Percentiles rank a stretch among this genome's conserved stretches.
phyloP scores from a whole-genome alignment of 208 protist species.

The Crithidia bombi region DNA sequence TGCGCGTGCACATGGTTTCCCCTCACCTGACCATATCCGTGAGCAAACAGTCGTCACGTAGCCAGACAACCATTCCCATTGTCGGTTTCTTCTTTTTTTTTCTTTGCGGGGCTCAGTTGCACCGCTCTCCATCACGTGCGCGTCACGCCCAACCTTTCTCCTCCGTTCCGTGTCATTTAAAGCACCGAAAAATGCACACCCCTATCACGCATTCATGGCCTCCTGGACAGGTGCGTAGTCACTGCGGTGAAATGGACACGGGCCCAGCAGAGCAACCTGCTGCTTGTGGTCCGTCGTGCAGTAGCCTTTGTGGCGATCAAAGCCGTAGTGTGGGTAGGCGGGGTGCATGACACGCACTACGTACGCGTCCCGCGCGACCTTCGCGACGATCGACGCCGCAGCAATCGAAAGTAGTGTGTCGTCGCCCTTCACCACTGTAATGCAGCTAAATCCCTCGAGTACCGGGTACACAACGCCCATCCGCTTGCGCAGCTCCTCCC shows the following conservation, averaged over 20 bases:
- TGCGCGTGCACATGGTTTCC: too few relatives aligned
- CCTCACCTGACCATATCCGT: too few relatives aligned
- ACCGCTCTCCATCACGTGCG: too few relatives aligned
- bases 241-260: slow-evolving; percentile 37
- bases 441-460: slow-evolving; percentile 28
- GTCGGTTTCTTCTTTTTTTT: too few relatives aligned
- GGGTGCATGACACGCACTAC: slow-evolving; percentile 37
- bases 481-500: slow-evolving; percentile 18
- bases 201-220: not conserved
- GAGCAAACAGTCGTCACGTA: too few relatives aligned
- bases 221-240: slow-evolving; percentile 41
- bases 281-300: slow-evolving; percentile 40
- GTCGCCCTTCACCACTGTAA: slow-evolving; percentile 48
- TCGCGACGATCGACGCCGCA: slow-evolving; percentile 50
- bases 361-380: slow-evolving; percentile 51
- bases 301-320: slow-evolving; percentile 60
- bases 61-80: too few relatives aligned
- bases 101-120: not conserved
- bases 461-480: slow-evolving; percentile 31
- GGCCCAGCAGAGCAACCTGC: slow-evolving; percentile 28
- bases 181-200: not conserved
- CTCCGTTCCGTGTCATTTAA: not conserved
- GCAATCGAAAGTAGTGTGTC: slow-evolving; percentile 39
- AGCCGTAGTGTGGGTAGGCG: slow-evolving; percentile 46
- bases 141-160: not conserved